Conservation (phyloP, 768 basidiomycete species). For the Mrakia gelida region DNA sequence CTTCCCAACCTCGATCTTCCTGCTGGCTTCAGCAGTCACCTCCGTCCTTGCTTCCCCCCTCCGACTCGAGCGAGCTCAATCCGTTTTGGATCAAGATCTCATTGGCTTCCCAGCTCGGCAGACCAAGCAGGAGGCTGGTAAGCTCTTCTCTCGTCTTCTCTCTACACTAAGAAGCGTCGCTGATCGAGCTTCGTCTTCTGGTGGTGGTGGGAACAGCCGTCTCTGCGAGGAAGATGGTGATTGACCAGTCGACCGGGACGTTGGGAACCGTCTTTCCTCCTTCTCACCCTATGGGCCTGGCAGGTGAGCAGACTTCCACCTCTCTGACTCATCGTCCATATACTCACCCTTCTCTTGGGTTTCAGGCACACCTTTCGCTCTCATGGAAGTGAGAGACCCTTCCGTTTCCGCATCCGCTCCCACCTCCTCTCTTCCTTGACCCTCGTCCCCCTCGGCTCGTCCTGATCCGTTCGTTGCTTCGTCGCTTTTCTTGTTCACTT, state of each 20-base stretch:
- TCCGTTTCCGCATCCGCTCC: background rate
- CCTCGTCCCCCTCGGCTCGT: background rate
- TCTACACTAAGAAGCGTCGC: no score
- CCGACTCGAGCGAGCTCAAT: background rate
- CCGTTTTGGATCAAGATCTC: background rate
- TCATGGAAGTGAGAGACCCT: slow-evolving; percentile 23
- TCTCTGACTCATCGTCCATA: background rate
- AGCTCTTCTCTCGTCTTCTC: background rate
- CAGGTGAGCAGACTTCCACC: background rate
- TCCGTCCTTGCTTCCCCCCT: background rate
- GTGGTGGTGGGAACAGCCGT: slow-evolving; percentile 5
- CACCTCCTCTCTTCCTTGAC: background rate
- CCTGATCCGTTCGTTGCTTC: no score
- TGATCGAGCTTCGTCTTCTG: background rate
- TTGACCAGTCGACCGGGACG: slow-evolving; percentile 8
- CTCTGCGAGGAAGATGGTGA: slow-evolving; percentile 1
- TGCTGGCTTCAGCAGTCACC: background rate
- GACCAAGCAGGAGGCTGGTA: slow-evolving; percentile 26
- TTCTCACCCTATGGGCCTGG: background rate
- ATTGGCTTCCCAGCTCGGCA: slow-evolving; percentile 5
- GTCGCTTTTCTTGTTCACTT: no score
- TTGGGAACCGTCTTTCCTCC: slow-evolving; percentile 17
- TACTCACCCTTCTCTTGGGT: no score
- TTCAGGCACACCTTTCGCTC: slow-evolving; percentile 12
- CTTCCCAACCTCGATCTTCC: background rate